A percentile compares a stretch with the other conserved stretches of the same genome.
Conservation (phyloP, 1,284 basidiomycete genomes). For the Ceratobasidium sp. region DNA sequence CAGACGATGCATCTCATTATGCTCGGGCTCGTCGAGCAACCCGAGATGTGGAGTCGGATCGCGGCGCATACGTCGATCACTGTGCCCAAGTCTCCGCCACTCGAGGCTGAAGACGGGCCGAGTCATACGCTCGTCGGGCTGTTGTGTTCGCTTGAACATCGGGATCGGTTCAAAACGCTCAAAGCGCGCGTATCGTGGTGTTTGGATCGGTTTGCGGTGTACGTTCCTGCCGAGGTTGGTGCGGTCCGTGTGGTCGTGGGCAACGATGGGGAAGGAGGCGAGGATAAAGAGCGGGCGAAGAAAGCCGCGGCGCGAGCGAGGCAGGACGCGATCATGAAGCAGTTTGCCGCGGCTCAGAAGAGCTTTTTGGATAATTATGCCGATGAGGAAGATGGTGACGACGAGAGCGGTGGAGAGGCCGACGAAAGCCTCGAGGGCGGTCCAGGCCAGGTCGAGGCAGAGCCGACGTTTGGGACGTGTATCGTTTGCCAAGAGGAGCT, state of each 20-base stretch:
- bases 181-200: slow-evolving; percentile 81
- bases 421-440: slow-evolving; percentile 52
- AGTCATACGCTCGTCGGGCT: slow-evolving; percentile 72
- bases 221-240: slow-evolving; percentile 70
- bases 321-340: slow-evolving; percentile 89
- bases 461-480: slow-evolving; percentile 82
- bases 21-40: slow-evolving; percentile 81
- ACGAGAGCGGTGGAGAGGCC: slow-evolving; percentile 57
- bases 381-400: slow-evolving; percentile 64
- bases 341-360: slow-evolving; percentile 92
- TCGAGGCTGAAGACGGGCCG: slow-evolving; percentile 57
- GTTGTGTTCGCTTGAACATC: slow-evolving; percentile 80
- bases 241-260: slow-evolving; percentile 61
- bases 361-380: slow-evolving; percentile 85
- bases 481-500: slow-evolving; percentile 98
- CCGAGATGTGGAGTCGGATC: slow-evolving; percentile 71
- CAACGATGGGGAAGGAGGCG: slow-evolving; percentile 54
- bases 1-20: slow-evolving; percentile 88
- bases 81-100: slow-evolving; percentile 52
- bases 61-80: slow-evolving; percentile 69
- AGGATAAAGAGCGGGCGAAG: slow-evolving; percentile 71
- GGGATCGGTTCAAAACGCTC: slow-evolving; percentile 79
- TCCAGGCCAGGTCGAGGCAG: slow-evolving; percentile 47
- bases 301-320: slow-evolving; percentile 85
- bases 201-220: slow-evolving; percentile 69